Evolutionary conservation across 169 alveolate species (phyloP), one percentile per base, ranked within the genome.

Genomic region (Babesia bigemina): DNA sequence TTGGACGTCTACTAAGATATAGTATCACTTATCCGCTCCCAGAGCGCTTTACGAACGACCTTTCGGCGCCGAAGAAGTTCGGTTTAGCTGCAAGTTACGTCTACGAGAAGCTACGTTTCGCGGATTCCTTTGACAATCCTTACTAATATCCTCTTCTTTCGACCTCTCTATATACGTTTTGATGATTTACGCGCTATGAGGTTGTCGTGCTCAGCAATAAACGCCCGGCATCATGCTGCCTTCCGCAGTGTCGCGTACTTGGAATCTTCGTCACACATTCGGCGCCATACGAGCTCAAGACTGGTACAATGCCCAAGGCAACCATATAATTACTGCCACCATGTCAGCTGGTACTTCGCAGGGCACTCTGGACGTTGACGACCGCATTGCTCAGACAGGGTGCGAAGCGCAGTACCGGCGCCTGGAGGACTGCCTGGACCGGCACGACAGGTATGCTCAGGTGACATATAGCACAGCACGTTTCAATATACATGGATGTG

Each of bases 371-470:
- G 87, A 81, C 52, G 57, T 71, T 39, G 91, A 87, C 21, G 93
- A 84, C 21, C 76, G 90, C 19, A 53, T 70, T 4, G 91, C 83
- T 47, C 70, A 69, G 61, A 60, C 87, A 12, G 90, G 90, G 61
- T 88, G 93, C 44, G 87, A 28, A 63, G 70, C 48, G 42, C 63
- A 78, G 67, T 88, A 88, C 67, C 82, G 78, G 21, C 55, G 42
- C 26, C 71, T 88, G 13, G 75, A 79, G 28, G 87, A 84, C 45
- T 88, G 93, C 65, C 63, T 85, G 60, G 91, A 79, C 22, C 63
- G 33, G 65, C 65, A 42, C 47, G 82, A 88, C 56, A 84, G 93
- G 93, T 88, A 59, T 26, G 75, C 29, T 21, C 24, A 49, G 42
- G 36, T 10, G 39, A 22, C 49, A 26, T 49, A 49, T 17, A n/a